Evolutionary conservation across 805 yeast species (phyloP).

Genomic region (Spathaspora hagerdaliae): DNA sequence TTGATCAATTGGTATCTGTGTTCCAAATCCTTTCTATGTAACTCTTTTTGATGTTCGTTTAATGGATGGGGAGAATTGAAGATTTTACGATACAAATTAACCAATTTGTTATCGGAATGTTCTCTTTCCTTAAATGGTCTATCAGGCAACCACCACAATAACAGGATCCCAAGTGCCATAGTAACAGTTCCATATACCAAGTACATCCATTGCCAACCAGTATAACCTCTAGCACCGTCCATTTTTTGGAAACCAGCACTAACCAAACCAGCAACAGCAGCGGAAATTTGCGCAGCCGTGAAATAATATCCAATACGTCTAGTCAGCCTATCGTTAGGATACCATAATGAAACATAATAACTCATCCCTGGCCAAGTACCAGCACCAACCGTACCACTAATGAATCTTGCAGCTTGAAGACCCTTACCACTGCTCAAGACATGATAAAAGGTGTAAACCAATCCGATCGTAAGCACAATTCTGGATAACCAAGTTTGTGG

Average conservation of each 20-base stretch:
- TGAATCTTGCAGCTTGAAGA: conserved; percentile 64
- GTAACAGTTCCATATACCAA: conserved; percentile 73
- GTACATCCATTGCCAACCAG: conserved; percentile 88
- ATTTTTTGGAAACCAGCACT: conserved; percentile 85
- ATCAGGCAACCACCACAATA: conserved; percentile 86
- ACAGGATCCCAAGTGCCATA: conserved; percentile 54
- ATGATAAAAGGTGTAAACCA: conserved; percentile 71
- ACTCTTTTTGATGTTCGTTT: conserved; percentile 43
- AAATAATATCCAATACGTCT: conserved; percentile 82
- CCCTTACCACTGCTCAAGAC: conserved; percentile 56
- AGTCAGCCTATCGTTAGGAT: conserved; percentile 74
- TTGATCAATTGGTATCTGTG: conserved; percentile 40
- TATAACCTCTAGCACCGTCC: conserved; percentile 64
- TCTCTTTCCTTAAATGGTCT: conserved; percentile 42
- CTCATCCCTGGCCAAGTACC: conserved; percentile 92
- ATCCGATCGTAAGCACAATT: conserved; percentile 71
- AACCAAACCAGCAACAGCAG: conserved; percentile 84
- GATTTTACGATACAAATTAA: conserved; percentile 17
- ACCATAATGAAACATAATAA: conserved; percentile 79
- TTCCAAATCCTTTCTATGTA: conserved; percentile 62
- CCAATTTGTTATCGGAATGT: conserved; percentile 11
- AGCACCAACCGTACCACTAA: conserved; percentile 75
- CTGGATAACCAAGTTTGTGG: conserved; percentile 86
- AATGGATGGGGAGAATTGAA: conserved; percentile 46
- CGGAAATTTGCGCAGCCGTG: conserved; percentile 89